Conservation (phyloP, 78 protist species). For the Monocercomonoides exilis region DNA sequence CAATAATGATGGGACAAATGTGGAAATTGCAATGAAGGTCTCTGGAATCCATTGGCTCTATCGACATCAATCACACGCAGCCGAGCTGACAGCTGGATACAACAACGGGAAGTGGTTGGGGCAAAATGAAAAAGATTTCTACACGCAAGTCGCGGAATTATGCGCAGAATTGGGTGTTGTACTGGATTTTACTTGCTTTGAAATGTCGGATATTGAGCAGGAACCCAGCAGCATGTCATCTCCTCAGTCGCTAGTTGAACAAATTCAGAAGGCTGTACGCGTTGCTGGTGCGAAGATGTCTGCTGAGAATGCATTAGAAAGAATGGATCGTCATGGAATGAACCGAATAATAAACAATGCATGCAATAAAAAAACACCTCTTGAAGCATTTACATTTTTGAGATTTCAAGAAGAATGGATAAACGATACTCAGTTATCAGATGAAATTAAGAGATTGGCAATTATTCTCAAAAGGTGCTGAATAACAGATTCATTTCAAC, state of each 20-base stretch:
- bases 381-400: constrained; percentile 10
- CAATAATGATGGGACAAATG: not conserved
- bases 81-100: constrained; percentile 79
- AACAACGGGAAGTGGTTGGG: no score
- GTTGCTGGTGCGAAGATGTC: constrained; percentile 27
- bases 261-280: constrained; percentile 13
- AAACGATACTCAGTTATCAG: not conserved
- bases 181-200: constrained; percentile 46
- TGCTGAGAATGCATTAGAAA: constrained; percentile 39
- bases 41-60: constrained; percentile 85
- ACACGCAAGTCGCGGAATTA: not conserved
- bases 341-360: not conserved
- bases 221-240: not conserved
- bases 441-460: not conserved
- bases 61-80: constrained; percentile 56
- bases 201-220: constrained; percentile 25
- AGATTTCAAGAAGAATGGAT: not conserved
- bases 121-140: constrained; percentile 14
- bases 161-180: not conserved
- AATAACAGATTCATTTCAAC: no score
- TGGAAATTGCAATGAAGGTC: constrained; percentile 57
- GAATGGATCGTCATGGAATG: not conserved
- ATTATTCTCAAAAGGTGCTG: no score
- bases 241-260: constrained; percentile 18
- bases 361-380: not conserved